Conservation (phyloP, 345 rosid species). For the Passiflora organensis region DNA sequence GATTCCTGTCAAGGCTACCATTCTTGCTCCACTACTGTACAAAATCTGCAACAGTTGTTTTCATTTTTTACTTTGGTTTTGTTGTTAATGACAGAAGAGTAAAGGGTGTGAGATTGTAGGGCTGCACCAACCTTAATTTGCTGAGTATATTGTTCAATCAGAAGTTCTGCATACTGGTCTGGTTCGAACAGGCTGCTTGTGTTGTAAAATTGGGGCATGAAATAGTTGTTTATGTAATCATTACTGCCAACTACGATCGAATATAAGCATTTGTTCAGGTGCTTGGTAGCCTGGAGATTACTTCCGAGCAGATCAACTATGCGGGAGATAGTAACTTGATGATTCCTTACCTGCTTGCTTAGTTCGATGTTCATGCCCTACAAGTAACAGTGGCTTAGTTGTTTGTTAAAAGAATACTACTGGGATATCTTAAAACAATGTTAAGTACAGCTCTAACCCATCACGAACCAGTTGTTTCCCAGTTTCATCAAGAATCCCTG, state of each 20-base stretch:
- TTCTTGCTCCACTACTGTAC: constrained; percentile 23
- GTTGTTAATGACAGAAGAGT: neutral
- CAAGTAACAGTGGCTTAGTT: neutral
- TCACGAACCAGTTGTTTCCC: constrained; percentile 5
- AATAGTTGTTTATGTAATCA: constrained; percentile 45
- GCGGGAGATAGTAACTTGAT: constrained; percentile 8
- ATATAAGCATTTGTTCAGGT: constrained; percentile 31
- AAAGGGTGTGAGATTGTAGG: neutral
- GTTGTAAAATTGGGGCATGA: constrained; percentile 4
- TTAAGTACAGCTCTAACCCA: too few species aligned
- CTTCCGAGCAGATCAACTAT: constrained; percentile 9
- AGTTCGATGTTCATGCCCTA: neutral
- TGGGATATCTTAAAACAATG: too few species aligned
- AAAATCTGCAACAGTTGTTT: constrained; percentile 5
- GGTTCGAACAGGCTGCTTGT: neutral
- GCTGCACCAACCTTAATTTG: constrained; percentile 6
- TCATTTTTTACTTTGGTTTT: too few species aligned
- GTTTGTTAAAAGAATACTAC: neutral
- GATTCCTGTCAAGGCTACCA: constrained; percentile 16
- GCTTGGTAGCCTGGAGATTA: neutral
- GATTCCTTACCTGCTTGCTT: neutral
- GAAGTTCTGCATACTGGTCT: neutral
- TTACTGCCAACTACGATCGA: constrained; percentile 34
- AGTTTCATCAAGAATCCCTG: constrained; percentile 10
- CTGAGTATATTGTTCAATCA: neutral